A percentile compares a stretch with the other conserved stretches of the same genome.
phyloP scores from a whole-genome alignment of 2,329 filamentous ascomycete species.

The Diaporthe ilicicola region DNA sequence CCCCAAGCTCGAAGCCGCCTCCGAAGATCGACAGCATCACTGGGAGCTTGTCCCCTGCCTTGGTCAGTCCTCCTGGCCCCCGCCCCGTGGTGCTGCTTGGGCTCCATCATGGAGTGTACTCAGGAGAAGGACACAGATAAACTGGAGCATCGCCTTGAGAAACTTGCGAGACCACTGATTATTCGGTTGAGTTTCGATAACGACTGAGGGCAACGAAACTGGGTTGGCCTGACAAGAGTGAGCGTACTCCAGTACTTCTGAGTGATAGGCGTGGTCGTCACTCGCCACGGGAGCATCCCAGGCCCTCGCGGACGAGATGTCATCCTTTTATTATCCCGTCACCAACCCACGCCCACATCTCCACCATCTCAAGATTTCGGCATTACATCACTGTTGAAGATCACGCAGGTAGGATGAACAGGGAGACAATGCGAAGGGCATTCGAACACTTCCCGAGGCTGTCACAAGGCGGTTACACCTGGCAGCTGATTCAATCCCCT shows the following conservation, averaged over 20 bases:
- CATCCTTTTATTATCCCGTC: not conserved
- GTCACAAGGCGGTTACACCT: not conserved
- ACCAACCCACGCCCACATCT: not conserved
- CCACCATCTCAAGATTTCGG: not conserved
- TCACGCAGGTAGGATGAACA: slow-evolving; percentile 12
- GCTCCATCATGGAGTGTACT: not conserved
- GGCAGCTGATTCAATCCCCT: not conserved
- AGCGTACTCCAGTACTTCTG: not conserved
- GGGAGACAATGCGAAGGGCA: not conserved
- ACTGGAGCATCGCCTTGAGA: not conserved
- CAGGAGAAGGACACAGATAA: not conserved
- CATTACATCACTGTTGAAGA: slow-evolving; percentile 7
- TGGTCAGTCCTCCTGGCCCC: slow-evolving; percentile 67
- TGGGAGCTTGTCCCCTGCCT: slow-evolving; percentile 64
- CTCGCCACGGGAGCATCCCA: not conserved
- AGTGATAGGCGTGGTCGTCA: not conserved
- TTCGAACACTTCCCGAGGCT: not conserved
- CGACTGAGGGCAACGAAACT: not conserved
- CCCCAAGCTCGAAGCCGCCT: slow-evolving; percentile 68
- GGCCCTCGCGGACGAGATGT: not conserved
- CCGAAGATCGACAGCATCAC: slow-evolving; percentile 78
- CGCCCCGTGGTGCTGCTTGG: not conserved
- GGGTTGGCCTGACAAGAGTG: not conserved
- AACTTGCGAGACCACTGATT: not conserved
- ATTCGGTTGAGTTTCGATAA: not conserved